Evolutionary conservation across 768 basidiomycete genomes (phyloP), one percentile per base, ranked within the genome.

Genomic region (Panaeolus papilionaceus): DNA sequence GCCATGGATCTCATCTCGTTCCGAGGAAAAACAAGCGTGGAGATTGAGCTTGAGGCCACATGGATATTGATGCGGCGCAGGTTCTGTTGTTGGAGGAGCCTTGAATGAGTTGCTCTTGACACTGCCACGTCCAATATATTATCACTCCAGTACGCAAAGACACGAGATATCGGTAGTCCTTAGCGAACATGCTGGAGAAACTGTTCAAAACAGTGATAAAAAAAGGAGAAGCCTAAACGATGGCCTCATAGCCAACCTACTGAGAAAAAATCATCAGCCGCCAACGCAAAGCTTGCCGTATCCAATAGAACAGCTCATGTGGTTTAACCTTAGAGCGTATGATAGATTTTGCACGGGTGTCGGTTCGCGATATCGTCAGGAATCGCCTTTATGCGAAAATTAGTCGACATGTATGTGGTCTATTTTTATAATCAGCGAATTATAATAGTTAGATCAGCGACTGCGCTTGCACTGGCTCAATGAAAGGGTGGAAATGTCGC

Each of bases 361-460:
- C 26, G 26, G 11, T 14, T 33, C 1, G 12, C 33, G 12, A 58
- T 33, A 33, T 58, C 54, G 54, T 58, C 33, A 58, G 14, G 28
- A 33, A 58, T 16, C 16, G 54, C 6, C 54, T 12, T 58, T 33
- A 58, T 58, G 28, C 33, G 14, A 58, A 58, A 51, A 23, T 9
- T 4, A 26, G n/a, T 51, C 20, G 47, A 23, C 47, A 51, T 23
- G 33, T 33, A 33, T 33, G 2, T 9, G 6, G 7, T 33, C 54
- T 58, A 58, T 58, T 28, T 28, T 58, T 58, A 58, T 58, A 14
- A 28, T 58, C 26, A 58, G 54, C 16, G n/a, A 9, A 37, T 33
- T 58, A 28, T 11, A 58, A 58, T 9, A 58, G 54, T 23, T 49
- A 6, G 54, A 58, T 58, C 28, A 37, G 26, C 54, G 28, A 51